Conservation (phyloP, 768 basidiomycete genomes). For the Pleurotus tuber-regium region DNA sequence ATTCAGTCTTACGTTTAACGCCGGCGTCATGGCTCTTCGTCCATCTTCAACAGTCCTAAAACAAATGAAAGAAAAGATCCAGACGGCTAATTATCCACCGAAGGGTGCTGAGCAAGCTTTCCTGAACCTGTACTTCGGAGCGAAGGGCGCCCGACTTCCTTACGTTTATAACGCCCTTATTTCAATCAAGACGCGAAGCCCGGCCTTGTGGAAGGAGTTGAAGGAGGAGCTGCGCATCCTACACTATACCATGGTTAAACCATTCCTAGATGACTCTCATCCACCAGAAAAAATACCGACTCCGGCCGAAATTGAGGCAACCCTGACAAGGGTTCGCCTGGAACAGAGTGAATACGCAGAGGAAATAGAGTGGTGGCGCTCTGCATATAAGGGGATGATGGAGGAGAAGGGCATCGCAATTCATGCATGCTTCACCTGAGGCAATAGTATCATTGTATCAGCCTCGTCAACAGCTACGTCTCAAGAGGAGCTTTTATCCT, state of each 20-base stretch:
- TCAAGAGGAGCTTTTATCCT: too few relatives aligned
- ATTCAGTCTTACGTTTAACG: conserved; percentile 36
- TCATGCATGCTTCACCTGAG: too few relatives aligned
- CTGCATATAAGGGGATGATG: conserved; percentile 25
- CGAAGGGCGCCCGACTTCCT: conserved; percentile 32
- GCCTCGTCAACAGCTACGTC: too few relatives aligned
- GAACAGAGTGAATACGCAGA: conserved; percentile 19
- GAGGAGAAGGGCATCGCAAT: conserved; percentile 10
- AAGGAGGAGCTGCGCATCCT: conserved; percentile 30
- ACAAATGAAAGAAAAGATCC: conserved; percentile 26
- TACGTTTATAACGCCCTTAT: conserved; percentile 42
- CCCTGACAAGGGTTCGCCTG: conserved; percentile 14
- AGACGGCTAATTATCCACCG: conserved; percentile 27
- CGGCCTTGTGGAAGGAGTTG: conserved; percentile 31
- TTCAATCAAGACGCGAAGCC: conserved; percentile 31
- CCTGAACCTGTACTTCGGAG: conserved; percentile 37
- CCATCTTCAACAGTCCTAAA: conserved; percentile 27
- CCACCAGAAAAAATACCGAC: conserved; percentile 17
- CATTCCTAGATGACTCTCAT: conserved; percentile 71
- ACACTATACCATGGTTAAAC: conserved; percentile 51
- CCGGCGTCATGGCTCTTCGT: conserved; percentile 35
- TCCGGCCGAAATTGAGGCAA: conserved; percentile 19
- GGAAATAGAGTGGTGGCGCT: conserved; percentile 27
- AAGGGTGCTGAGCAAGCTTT: conserved; percentile 39
- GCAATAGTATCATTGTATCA: too few relatives aligned